Base-by-base conservation (phyloP, 2,329 filamentous ascomycete genomes). In the Neonectria neomacrospora region DNA sequence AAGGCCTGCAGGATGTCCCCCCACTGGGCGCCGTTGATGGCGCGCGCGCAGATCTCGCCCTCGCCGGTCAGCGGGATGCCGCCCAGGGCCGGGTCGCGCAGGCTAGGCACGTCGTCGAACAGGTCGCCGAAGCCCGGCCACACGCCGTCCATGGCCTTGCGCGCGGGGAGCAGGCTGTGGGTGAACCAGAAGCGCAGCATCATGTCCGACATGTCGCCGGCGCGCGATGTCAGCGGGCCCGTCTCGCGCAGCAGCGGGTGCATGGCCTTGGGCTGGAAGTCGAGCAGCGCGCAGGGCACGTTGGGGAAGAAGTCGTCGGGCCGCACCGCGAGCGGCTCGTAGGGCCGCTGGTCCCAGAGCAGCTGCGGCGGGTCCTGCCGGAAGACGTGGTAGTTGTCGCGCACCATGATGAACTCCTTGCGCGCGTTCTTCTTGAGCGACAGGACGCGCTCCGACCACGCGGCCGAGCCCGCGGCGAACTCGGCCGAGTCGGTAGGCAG, bases 241-340 rank as follows among this genome's bases (percentile, higher is more conserved):
- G 78, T 77, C 57, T 84, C 74, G 7, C 81, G 81, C 20, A 90
- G 71, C 2, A 86, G 69, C 1, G 80, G 81, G 68, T 83, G 81
- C 64, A 84, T 78, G 3, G 81, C 74, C 67, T 84, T 83, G 3
- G 92, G 91, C 67, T 89, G 86, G 62, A 93, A 80, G 74, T 94
- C 91, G 16, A 94, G 75, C 3, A 95, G 85, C 11, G 81, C 78
- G 58, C 87, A 80, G 7, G 82, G 79, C 9, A 82, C 77, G 23
- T 84, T 80, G 1, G 92, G 93, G 75, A 84, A 92, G 71, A 93
- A 90, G 67, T 97, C 94, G 1, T 84, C 72, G 0, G 77, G 54
- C 5, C 80, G 64, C 3, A 87, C 84, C 23, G 80, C 76, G 16
- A 97, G 80, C 0, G 93, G 91, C 71, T 97, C 92, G 71, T 87